phyloP scores from a whole-genome alignment of 2,329 filamentous ascomycete genomes.

The Ambrosiella beaveri region DNA sequence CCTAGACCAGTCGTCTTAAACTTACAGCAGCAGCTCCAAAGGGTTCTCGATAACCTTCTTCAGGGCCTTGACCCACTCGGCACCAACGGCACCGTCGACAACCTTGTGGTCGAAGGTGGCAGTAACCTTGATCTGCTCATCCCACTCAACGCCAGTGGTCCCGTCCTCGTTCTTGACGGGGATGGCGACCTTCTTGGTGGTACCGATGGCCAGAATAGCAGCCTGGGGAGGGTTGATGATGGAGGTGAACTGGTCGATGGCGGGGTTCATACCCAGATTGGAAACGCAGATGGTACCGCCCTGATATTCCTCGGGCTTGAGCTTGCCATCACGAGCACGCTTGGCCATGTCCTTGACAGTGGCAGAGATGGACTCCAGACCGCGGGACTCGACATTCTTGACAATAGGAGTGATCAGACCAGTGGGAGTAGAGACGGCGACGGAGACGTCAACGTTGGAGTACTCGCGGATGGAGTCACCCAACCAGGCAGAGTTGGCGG shows the following conservation, averaged over 20 bases:
- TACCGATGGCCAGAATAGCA: slow-evolving; percentile 85
- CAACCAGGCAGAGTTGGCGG: slow-evolving; percentile 91
- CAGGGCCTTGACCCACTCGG: slow-evolving; percentile 89
- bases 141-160: slow-evolving; percentile 60
- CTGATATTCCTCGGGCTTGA: slow-evolving; percentile 99
- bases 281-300: slow-evolving; percentile 97
- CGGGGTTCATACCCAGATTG: slow-evolving; percentile 99
- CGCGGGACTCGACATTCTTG: slow-evolving; percentile 69
- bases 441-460: slow-evolving; percentile 84
- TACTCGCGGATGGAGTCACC: slow-evolving; percentile 82
- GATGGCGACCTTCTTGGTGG: slow-evolving; percentile 85
- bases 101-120: slow-evolving; percentile 99
- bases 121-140: slow-evolving; percentile 91
- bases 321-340: slow-evolving; percentile 89
- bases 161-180: slow-evolving; percentile 75
- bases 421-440: slow-evolving; percentile 81
- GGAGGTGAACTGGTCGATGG: slow-evolving; percentile 91
- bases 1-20: not conserved
- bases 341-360: slow-evolving; percentile 94
- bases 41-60: slow-evolving; percentile 98
- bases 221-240: slow-evolving; percentile 98
- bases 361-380: slow-evolving; percentile 72
- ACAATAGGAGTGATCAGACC: slow-evolving; percentile 98
- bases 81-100: slow-evolving; percentile 87
- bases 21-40: slow-evolving; percentile 76